A percentile compares a stretch with the other conserved stretches of the same genome.
Evolutionary conservation across 495 filamentous ascomycete genomes (phyloP).

Genomic region (Tuber umbilicatum): DNA sequence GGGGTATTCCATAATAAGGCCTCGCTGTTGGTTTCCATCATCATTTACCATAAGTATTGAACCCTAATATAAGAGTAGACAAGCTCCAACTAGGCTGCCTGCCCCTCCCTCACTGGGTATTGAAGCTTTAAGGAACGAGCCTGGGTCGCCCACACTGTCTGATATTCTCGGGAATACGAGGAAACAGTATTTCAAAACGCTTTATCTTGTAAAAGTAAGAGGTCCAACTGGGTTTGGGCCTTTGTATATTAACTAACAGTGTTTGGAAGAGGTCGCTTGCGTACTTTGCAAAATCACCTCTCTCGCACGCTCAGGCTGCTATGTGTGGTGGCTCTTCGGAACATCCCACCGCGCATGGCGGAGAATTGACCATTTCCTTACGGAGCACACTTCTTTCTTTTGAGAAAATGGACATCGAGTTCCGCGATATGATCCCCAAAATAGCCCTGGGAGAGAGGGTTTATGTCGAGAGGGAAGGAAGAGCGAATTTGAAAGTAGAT

Average conservation of each 20-base stretch:
- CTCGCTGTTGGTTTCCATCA: background rate
- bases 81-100: slow-evolving; percentile 5
- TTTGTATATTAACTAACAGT: slow-evolving; percentile 35
- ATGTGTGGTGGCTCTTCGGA: slow-evolving; percentile 58
- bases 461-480: slow-evolving; percentile 4
- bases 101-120: slow-evolving; percentile 5
- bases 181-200: slow-evolving; percentile 72
- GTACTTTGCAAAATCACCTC: slow-evolving; percentile 93
- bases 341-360: slow-evolving; percentile 21
- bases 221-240: background rate
- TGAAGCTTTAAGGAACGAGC: slow-evolving; percentile 8
- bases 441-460: slow-evolving; percentile 61
- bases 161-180: slow-evolving; percentile 62
- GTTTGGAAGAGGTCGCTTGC: slow-evolving; percentile 69
- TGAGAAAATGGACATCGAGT: slow-evolving; percentile 78
- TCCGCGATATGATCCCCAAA: slow-evolving; percentile 68
- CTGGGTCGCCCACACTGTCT: slow-evolving; percentile 51
- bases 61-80: background rate
- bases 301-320: slow-evolving; percentile 72
- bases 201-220: slow-evolving; percentile 79
- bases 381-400: slow-evolving; percentile 64
- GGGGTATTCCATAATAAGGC: background rate
- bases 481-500: too few relatives aligned
- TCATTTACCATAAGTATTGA: background rate
- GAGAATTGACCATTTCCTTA: slow-evolving; percentile 60